Evolutionary conservation across 768 basidiomycete genomes (phyloP), one percentile per base, ranked within the genome.

Genomic region (Termitomyces sp.): DNA sequence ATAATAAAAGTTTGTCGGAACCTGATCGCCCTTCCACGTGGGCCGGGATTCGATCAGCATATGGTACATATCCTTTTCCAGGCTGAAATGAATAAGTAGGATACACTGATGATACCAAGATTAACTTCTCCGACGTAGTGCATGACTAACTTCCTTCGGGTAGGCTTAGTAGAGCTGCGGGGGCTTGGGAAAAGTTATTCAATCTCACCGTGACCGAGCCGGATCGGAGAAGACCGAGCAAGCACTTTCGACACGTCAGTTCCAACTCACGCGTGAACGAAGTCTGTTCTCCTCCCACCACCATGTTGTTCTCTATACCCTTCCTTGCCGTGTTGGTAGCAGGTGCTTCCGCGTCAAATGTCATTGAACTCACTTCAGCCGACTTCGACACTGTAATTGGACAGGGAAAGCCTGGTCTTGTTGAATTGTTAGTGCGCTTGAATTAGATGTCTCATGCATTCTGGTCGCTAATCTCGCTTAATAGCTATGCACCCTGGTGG

Each of bases 401-500:
- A 51, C 73, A 87, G 57, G 91, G 88, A 55, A 90, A 83, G 66
- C 88, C 91, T 55, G 92, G 87, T 65, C 79, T 94, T 34, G 91
- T 96, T 26, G 93, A 95, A 74, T 95, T 96, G 92, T 94, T 66
- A 72, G 93, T 81, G 26, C 4, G 31, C 22, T 44, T 22, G 13
- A 16, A 22, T 46, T 41, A 2, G 15, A 42, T 62, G 39, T 26
- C 58, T 34, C 31, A 44, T 51, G 28, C 6, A 29, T 22, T 57
- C 16, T 20, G 54, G 31, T 41, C 59, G 46, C 63, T 42, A 56
- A 56, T 16, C 31, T 0, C 51, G 55, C 41, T 49, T 20, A 50
- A 12, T 44, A 94, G 91, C 72, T 93, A 87, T 64, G 92, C 92
- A 18, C 88, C 92, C 9, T 94, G 92, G 92, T 93, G 92, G 88